phyloP scores from a whole-genome alignment of 2,329 filamentous ascomycete genomes.

The Knufia fluminis region DNA sequence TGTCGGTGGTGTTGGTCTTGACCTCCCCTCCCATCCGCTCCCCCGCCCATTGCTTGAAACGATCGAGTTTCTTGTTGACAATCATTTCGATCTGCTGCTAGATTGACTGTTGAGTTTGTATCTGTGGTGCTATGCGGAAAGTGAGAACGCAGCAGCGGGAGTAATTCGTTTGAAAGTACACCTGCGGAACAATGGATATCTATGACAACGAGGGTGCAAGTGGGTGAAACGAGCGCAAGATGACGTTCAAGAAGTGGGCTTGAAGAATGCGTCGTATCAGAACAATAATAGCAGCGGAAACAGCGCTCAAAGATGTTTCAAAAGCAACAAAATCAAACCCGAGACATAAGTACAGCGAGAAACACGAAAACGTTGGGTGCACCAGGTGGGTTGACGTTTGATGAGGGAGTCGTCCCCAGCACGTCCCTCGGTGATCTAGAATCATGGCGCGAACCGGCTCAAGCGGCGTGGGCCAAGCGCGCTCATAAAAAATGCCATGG shows the following conservation, averaged over 20 bases:
- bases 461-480: background rate
- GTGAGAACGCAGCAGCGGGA: background rate
- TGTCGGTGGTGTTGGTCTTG: constrained; percentile 77
- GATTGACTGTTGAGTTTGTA: background rate
- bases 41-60: constrained; percentile 95
- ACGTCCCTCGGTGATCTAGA: background rate
- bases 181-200: background rate
- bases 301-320: constrained; percentile 4
- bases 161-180: background rate
- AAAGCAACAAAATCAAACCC: background rate
- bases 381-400: background rate
- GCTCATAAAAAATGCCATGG: too few relatives aligned
- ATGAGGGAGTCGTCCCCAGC: background rate
- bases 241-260: background rate
- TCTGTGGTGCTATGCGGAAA: too few relatives aligned
- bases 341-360: background rate
- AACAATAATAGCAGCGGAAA: background rate
- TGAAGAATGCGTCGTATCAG: background rate
- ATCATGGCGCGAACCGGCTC: background rate
- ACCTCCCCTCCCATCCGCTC: constrained; percentile 91
- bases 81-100: constrained; percentile 39
- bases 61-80: constrained; percentile 80
- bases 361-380: constrained; percentile 2
- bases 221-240: background rate
- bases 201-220: background rate